A percentile compares a stretch with the other conserved stretches of the same genome.
These are phyloP conservation scores for Arachis stenosperma DNA, from an alignment of 306 rosid species.

Conservation along the genomic window DNA sequence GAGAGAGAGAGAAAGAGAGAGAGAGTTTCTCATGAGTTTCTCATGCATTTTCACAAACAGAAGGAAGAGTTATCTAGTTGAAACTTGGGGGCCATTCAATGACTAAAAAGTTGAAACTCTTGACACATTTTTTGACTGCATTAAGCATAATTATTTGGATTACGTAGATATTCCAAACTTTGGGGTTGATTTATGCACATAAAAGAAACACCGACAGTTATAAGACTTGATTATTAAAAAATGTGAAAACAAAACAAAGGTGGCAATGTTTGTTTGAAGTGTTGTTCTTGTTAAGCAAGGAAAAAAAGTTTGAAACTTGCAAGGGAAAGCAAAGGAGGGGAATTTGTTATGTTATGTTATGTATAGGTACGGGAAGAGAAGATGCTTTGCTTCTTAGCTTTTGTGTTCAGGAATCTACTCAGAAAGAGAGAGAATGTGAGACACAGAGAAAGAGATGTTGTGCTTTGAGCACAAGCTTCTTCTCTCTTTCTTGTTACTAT, in stretches of 20 bases:
- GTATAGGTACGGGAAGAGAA: conserved; percentile 40
- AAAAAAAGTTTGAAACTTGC: conserved; percentile 74
- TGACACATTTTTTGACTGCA: conserved; percentile 56
- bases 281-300: conserved; percentile 50
- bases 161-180: conserved; percentile 68
- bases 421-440: conserved; percentile 29
- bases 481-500: conserved; percentile 15
- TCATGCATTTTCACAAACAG: conserved; percentile 37
- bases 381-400: conserved; percentile 75
- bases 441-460: conserved; percentile 28
- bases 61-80: conserved; percentile 15
- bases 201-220: conserved; percentile 59
- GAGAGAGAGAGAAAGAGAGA: neutral
- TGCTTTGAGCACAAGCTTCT: conserved; percentile 77
- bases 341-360: neutral
- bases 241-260: conserved; percentile 6
- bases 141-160: conserved; percentile 29
- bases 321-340: conserved; percentile 58
- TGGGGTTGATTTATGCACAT: conserved; percentile 48
- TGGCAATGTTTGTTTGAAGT: no score
- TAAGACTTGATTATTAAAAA: conserved; percentile 23
- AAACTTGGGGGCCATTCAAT: conserved; percentile 29
- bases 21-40: conserved; percentile 20
- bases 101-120: conserved; percentile 46
- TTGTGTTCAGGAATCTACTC: conserved; percentile 42